Conservation (phyloP, 164 flowering plant genomes). For the Stephania japonica region DNA sequence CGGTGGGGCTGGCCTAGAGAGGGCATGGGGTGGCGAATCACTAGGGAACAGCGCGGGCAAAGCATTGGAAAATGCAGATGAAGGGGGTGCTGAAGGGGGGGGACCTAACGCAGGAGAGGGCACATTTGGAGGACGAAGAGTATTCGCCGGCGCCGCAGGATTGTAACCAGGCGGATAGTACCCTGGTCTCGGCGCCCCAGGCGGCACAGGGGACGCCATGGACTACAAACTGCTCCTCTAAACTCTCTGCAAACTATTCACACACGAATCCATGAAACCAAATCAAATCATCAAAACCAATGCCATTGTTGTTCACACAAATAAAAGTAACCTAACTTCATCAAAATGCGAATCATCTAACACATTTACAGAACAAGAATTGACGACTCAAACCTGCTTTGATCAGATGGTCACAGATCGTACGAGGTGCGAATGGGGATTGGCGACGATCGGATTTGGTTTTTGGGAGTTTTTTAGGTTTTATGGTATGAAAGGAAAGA, state of each 20-base stretch:
- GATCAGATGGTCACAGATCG: no score
- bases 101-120: conserved; percentile 19
- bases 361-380: no score
- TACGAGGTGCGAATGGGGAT: no score
- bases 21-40: conserved; percentile 25
- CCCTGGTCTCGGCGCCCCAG: conserved; percentile 62
- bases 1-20: conserved; percentile 27
- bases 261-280: background rate
- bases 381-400: no score
- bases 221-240: conserved; percentile 7
- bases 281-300: no score
- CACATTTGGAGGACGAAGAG: conserved; percentile 29
- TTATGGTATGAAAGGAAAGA: no score
- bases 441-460: no score
- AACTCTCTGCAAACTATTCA: background rate
- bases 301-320: no score
- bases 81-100: conserved; percentile 21
- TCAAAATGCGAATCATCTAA: no score
- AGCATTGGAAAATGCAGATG: background rate
- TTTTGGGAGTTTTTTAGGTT: no score
- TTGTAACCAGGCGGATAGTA: conserved; percentile 50
- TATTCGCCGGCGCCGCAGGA: conserved; percentile 32
- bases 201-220: conserved; percentile 67
- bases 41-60: conserved; percentile 17
- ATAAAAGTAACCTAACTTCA: no score